Conservation (phyloP, 345 rosid genomes). For the Fremontodendron californicum region DNA sequence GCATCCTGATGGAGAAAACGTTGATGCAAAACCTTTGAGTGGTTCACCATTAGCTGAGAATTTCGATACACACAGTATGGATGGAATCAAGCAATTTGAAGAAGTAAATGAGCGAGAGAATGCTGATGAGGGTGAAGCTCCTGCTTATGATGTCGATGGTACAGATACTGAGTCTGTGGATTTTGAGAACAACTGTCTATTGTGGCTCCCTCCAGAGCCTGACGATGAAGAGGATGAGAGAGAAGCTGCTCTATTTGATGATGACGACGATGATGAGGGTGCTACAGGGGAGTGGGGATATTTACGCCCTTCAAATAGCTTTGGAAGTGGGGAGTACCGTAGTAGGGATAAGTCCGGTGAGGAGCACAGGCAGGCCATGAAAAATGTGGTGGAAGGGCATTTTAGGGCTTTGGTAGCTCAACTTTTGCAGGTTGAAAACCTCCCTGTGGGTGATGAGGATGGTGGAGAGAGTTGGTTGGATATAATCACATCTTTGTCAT, state of each 20-base stretch:
- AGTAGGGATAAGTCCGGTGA: slow-evolving; percentile 55
- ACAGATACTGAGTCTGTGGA: slow-evolving; percentile 68
- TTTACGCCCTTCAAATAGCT: slow-evolving; percentile 63
- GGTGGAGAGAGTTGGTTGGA: slow-evolving; percentile 80
- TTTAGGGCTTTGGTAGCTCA: slow-evolving; percentile 83
- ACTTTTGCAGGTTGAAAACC: slow-evolving; percentile 72
- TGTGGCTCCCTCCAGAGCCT: slow-evolving; percentile 95
- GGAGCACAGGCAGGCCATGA: slow-evolving; percentile 59
- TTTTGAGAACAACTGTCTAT: slow-evolving; percentile 77
- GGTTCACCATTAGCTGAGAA: slow-evolving; percentile 42
- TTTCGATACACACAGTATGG: slow-evolving; percentile 40
- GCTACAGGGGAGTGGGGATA: slow-evolving; percentile 79
- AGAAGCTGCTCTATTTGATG: slow-evolving; percentile 67
- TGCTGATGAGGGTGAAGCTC: slow-evolving; percentile 48
- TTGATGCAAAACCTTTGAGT: slow-evolving; percentile 34
- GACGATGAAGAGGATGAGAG: slow-evolving; percentile 93
- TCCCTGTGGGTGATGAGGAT: slow-evolving; percentile 62
- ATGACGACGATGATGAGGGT: slow-evolving; percentile 63
- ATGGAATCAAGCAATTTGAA: slow-evolving; percentile 28
- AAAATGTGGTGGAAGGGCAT: slow-evolving; percentile 85
- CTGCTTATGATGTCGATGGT: slow-evolving; percentile 45
- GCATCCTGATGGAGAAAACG: slow-evolving; percentile 45
- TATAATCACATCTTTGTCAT: slow-evolving; percentile 79
- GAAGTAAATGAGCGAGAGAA: slow-evolving; percentile 33
- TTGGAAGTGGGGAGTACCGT: slow-evolving; percentile 57